Evolutionary conservation across 164 flowering plant species (phyloP).

Genomic region (Vitis riparia): DNA sequence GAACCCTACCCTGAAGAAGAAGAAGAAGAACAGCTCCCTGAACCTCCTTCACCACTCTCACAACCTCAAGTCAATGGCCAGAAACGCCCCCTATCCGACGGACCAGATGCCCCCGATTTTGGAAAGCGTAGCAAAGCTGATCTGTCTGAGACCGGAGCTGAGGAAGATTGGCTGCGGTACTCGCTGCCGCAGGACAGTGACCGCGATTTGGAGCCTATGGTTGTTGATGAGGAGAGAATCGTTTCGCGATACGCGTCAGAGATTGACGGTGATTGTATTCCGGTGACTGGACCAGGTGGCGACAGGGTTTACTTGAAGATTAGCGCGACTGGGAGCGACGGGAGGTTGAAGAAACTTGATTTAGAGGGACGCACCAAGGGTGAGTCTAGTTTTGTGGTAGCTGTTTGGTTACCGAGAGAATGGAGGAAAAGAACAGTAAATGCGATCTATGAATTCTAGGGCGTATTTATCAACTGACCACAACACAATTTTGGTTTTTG

Average conservation of each 20-base stretch:
- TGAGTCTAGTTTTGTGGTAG: neutral
- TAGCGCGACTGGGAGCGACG: conserved; percentile 28
- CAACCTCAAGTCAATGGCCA: conserved; percentile 26
- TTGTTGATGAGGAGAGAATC: conserved; percentile 39
- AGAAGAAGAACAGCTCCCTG: conserved; percentile 9
- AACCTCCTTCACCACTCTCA: conserved; percentile 4
- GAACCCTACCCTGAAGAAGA: conserved; percentile 32
- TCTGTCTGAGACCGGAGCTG: conserved; percentile 8
- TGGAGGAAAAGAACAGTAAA: neutral
- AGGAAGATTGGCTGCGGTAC: conserved; percentile 74
- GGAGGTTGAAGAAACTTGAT: conserved; percentile 28
- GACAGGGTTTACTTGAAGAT: conserved; percentile 88
- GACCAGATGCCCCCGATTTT: neutral
- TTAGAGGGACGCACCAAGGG: conserved; percentile 5
- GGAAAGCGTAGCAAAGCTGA: conserved; percentile 33
- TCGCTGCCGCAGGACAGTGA: conserved; percentile 30
- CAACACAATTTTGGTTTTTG: too few species aligned
- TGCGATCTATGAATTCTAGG: neutral
- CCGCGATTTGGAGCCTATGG: conserved; percentile 3
- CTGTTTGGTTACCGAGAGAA: neutral
- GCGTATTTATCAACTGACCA: too few species aligned
- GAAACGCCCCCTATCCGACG: conserved; percentile 44
- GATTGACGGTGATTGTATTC: conserved; percentile 81
- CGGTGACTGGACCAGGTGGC: conserved; percentile 74
- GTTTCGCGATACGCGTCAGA: conserved; percentile 72